phyloP scores from a whole-genome alignment of 2,329 filamentous ascomycete species.

The Cladophialophora psammophila region DNA sequence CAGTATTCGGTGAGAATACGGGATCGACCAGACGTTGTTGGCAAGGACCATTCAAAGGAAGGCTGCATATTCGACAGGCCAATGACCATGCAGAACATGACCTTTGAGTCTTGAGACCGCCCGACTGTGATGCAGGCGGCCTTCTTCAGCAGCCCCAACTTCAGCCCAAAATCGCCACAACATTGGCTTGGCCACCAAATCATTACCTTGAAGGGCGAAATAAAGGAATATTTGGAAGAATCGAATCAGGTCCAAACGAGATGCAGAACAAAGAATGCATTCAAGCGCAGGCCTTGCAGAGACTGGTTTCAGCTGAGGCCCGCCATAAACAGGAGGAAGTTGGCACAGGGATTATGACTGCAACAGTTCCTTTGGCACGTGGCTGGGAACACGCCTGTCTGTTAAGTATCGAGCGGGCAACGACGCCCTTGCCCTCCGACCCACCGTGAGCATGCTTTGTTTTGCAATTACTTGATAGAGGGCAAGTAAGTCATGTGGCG shows the following conservation, averaged over 20 bases:
- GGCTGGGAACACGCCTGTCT: slow-evolving; percentile 8
- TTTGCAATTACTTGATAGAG: slow-evolving; percentile 16
- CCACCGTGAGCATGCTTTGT: slow-evolving; percentile 22
- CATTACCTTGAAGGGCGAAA: slow-evolving; percentile 21
- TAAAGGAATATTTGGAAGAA: slow-evolving; percentile 33
- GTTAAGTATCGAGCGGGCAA: slow-evolving; percentile 9
- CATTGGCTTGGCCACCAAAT: slow-evolving; percentile 34
- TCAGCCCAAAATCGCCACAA: slow-evolving; percentile 39
- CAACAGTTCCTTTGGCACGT: slow-evolving; percentile 19
- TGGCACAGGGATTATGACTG: slow-evolving; percentile 11
- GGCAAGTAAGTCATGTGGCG: slow-evolving; percentile 19
- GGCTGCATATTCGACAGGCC: slow-evolving; percentile 31
- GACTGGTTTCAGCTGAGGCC: slow-evolving; percentile 34
- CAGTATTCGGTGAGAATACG: slow-evolving; percentile 36
- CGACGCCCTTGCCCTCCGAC: slow-evolving; percentile 16
- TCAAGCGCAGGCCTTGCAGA: slow-evolving; percentile 32
- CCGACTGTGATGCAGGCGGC: slow-evolving; percentile 40
- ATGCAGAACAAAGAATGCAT: slow-evolving; percentile 37
- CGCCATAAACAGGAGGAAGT: slow-evolving; percentile 13
- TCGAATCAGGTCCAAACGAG: slow-evolving; percentile 25
- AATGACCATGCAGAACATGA: slow-evolving; percentile 36
- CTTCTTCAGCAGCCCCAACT: slow-evolving; percentile 36
- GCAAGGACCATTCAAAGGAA: slow-evolving; percentile 37
- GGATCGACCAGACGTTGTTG: slow-evolving; percentile 38
- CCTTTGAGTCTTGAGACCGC: slow-evolving; percentile 38